These are phyloP conservation scores for Stylonectria norvegica DNA, from an alignment of 2,329 filamentous ascomycete genomes.

Conservation along the genomic window DNA sequence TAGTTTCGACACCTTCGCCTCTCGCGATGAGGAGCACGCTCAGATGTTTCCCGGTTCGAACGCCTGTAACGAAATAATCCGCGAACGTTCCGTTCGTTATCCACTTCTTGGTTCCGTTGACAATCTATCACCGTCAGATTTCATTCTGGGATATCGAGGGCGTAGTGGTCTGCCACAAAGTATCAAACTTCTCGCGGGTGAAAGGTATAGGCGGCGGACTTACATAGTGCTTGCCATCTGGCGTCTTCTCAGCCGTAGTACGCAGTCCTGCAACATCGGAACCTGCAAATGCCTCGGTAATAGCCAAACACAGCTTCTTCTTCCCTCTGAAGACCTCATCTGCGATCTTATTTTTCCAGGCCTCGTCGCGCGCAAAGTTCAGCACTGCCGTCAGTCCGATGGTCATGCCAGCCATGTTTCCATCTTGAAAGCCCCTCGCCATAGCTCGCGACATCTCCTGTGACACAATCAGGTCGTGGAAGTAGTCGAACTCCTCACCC, in stretches of 20 bases:
- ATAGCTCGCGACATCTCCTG: conserved; percentile 72
- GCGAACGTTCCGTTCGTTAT: conserved; percentile 77
- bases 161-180: neutral
- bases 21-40: conserved; percentile 73
- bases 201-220: conserved; percentile 29
- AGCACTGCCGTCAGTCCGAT: conserved; percentile 77
- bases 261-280: conserved; percentile 73
- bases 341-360: conserved; percentile 63
- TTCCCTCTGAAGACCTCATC: conserved; percentile 72
- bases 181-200: neutral
- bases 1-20: conserved; percentile 71
- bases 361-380: conserved; percentile 69
- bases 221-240: conserved; percentile 70
- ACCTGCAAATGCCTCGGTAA: conserved; percentile 85
- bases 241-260: conserved; percentile 73
- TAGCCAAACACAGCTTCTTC: conserved; percentile 86
- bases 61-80: conserved; percentile 81
- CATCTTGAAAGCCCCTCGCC: conserved; percentile 79
- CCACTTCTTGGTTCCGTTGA: conserved; percentile 80
- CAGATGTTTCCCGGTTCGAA: conserved; percentile 74
- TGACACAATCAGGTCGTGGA: conserved; percentile 73
- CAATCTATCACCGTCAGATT: conserved; percentile 36
- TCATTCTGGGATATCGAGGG: too few relatives aligned
- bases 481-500: conserved; percentile 81
- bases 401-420: conserved; percentile 82